Base-by-base conservation (phyloP, 2,329 filamentous ascomycete genomes). In the Myriosclerotinia curreyana region DNA sequence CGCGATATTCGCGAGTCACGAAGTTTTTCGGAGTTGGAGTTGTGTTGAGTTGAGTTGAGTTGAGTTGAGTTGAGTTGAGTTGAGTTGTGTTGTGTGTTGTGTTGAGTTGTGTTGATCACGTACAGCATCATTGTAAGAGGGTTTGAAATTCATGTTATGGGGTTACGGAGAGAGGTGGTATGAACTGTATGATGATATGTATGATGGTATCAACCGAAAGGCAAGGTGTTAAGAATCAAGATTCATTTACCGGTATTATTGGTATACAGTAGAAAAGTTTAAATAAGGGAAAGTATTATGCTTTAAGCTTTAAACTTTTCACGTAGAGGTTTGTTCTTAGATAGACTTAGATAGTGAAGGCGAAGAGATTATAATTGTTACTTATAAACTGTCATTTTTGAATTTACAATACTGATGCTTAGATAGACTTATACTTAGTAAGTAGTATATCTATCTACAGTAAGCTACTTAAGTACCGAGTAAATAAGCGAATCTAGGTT, bases 1-100 rank as follows among this genome's bases (percentile, higher is more conserved):
- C 58, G 58, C 58, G 46, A 28, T 42, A 60, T 60, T 15, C 58
- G 58, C 22, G 46, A 51, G 58, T 60, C 58, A 60, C 31, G 44
- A 25, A 49, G 22, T 48, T 20, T 20, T 25, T 22, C 36, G 22
- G 28, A 49, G n/a, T 49, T n/a, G n/a, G n/a, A n/a, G n/a, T n/a
- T n/a, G n/a, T n/a, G n/a, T n/a, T n/a, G n/a, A n/a, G n/a, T n/a
- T n/a, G n/a, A n/a, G n/a, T n/a, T n/a, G n/a, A n/a, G n/a, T n/a
- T n/a, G n/a, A n/a, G n/a, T n/a, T n/a, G n/a, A n/a, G n/a, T n/a
- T n/a, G n/a, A n/a, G n/a, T n/a, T n/a, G n/a, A n/a, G n/a, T n/a
- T n/a, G n/a, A n/a, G n/a, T n/a, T n/a, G n/a, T n/a, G n/a, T n/a
- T n/a, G n/a, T n/a, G n/a, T n/a, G n/a, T n/a, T n/a, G n/a, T n/a